Evolutionary conservation across 495 filamentous ascomycete species (phyloP), one percentile per base, ranked within the genome.

Genomic region (Penicillium crystallinum): DNA sequence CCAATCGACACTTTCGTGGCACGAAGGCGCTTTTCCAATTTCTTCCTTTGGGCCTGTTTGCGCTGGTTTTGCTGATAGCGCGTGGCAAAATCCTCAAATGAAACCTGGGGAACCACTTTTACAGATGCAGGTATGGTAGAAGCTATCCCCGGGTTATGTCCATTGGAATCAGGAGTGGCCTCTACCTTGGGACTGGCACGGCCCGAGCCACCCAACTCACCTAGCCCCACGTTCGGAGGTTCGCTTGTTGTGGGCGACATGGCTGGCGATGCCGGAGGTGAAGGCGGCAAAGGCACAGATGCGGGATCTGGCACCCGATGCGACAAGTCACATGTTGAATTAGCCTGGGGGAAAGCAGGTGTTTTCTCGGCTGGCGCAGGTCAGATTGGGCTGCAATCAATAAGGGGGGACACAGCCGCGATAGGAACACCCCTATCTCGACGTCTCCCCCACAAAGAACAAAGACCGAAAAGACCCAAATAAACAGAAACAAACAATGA

Each of bases 1-100:
- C 88, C 89, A 46, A 86, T 88, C 18, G 86, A 87, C 18, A 89
- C 79, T 54, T 76, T 74, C 50, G 68, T 68, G 33, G 70, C 69
- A 52, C 72, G 66, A 19, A 76, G 62, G 45, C 71, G 69, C 15
- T 63, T 58, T 62, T 74, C 73, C 55, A 77, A 55, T 33, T 59
- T 63, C 42, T 69, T 73, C 53, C 71, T 64, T 49, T 70, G 67
- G 59, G 61, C 56, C 37, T 69, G 69, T 49, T 73, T 75, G 46
- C 73, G 71, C 53, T 74, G 71, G 53, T 64, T 71, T 21, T 72
- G 72, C 43, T 71, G 70, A 56, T 73, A 71, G 15, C 64, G 56
- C 19, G 56, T 55, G 46, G 74, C 69, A 61, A 76, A 69, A 21
- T 76, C 68, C 56, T 76, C 73, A 52, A 77, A 76, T 5, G 72